Conservation (phyloP, 2,329 filamentous ascomycete species). For the Hypoxylon sp. region DNA sequence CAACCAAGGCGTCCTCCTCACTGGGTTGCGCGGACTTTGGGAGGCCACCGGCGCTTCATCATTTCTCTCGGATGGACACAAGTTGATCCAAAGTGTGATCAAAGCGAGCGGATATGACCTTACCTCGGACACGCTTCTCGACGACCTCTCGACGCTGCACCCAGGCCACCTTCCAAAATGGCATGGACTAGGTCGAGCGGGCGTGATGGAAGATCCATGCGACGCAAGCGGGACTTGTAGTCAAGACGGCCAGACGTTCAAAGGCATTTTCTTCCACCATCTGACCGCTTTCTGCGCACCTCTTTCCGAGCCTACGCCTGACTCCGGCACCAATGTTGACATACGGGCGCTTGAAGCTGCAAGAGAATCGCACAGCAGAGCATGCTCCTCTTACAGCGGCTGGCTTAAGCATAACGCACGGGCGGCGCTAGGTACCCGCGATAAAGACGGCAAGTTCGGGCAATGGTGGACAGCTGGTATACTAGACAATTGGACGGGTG, state of each 20-base stretch:
- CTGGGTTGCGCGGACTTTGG: constrained; percentile 82
- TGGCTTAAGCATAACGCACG: constrained; percentile 85
- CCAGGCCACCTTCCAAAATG: constrained; percentile 61
- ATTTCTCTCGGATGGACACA: constrained; percentile 82
- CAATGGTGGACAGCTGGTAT: constrained; percentile 82
- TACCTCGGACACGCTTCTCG: constrained; percentile 50
- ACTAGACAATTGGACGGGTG: constrained; percentile 45
- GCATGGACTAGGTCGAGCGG: constrained; percentile 79
- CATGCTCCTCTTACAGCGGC: constrained; percentile 70
- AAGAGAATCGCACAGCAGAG: constrained; percentile 59
- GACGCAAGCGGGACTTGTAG: constrained; percentile 78
- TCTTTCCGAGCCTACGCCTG: constrained; percentile 54
- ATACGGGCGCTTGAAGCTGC: constrained; percentile 43
- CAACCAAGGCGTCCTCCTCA: constrained; percentile 91
- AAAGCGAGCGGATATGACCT: constrained; percentile 79
- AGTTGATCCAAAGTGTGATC: constrained; percentile 78
- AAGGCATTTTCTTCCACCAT: constrained; percentile 94
- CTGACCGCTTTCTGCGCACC: constrained; percentile 79
- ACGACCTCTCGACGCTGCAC: constrained; percentile 48
- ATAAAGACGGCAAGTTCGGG: constrained; percentile 76
- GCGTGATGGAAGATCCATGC: constrained; percentile 85
- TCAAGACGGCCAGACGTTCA: constrained; percentile 90
- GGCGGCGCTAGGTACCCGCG: constrained; percentile 75
- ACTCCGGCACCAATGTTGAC: constrained; percentile 43
- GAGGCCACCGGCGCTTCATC: constrained; percentile 74